Evolutionary conservation across 106 monocot genomes (phyloP), one percentile per base, ranked within the genome.

Genomic region (Dioscorea dumetorum): DNA sequence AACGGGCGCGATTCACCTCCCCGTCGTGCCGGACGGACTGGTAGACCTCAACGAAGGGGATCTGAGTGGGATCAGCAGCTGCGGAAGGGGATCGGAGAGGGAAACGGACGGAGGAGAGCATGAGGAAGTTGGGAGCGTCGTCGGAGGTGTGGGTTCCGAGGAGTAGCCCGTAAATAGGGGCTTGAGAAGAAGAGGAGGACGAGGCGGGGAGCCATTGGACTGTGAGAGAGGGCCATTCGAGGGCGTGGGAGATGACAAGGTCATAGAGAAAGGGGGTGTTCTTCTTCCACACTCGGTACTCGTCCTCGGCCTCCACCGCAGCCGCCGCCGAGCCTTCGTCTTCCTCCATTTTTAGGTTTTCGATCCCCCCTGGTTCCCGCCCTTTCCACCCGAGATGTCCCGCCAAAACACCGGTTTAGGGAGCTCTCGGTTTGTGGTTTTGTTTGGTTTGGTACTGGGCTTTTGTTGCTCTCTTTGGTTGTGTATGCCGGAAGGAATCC

Each of bases 91-190:
- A 59, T 5, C 80, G 76, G 28, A 59, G 57, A 41, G 91, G 81
- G 63, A 91, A 57, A 24, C 35, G 69, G 61, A 78, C 88, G 10
- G 77, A 49, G 34, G 86, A 75, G 59, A 86, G 50, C 75, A 91
- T 83, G 64, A 97, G 84, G 73, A 67, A 75, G 78, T 97, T 97
- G 24, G 86, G 91, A 21, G 81, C 23, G 12, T 72, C 82, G 51
- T 87, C 91, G 70, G 88, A 78, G 31, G 95, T 97, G 84, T 91
- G 91, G 68, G 95, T 97, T 54, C 91, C 95, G 10, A 91, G 76
- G 65, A 87, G 57, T 72, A 84, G 75, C n/a, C 78, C 69, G 24
- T 59, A 70, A 0, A 41, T 41, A 8, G 41, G 41, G 41, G 41
- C 10, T 41, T 41, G 41, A 6, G 10, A 41, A 41, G 63, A 24